These are phyloP conservation scores for Suillus hirtellus DNA, from an alignment of 768 basidiomycete species.

Conservation along the genomic window DNA sequence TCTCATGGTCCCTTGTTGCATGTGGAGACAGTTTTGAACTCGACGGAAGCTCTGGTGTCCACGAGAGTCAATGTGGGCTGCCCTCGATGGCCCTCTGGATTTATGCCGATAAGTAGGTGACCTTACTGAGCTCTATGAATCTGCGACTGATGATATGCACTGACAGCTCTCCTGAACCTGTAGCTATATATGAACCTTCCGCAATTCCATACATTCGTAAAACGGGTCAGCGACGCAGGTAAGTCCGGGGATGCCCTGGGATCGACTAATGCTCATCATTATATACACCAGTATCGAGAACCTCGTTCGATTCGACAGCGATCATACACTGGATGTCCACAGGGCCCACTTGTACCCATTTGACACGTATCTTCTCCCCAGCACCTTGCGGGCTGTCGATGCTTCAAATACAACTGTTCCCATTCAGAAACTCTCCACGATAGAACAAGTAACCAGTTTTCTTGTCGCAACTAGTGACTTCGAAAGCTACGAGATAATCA, in stretches of 20 bases:
- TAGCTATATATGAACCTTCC: slow-evolving; percentile 45
- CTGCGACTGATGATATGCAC: neutral
- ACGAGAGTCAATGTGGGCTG: slow-evolving; percentile 51
- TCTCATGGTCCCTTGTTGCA: slow-evolving; percentile 57
- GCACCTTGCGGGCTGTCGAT: slow-evolving; percentile 44
- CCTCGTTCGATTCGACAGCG: slow-evolving; percentile 56
- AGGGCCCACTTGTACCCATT: slow-evolving; percentile 57
- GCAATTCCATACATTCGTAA: slow-evolving; percentile 44
- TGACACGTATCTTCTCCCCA: slow-evolving; percentile 52
- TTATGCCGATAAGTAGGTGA: slow-evolving; percentile 50
- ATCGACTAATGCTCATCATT: neutral
- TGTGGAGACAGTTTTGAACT: slow-evolving; percentile 50
- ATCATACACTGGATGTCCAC: slow-evolving; percentile 56
- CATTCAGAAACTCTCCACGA: slow-evolving; percentile 44
- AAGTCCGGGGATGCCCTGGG: slow-evolving; percentile 3
- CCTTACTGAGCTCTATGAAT: neutral
- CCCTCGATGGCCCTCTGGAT: slow-evolving; percentile 43
- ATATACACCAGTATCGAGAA: slow-evolving; percentile 47
- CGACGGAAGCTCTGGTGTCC: slow-evolving; percentile 45
- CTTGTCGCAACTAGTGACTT: slow-evolving; percentile 41
- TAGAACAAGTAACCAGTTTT: slow-evolving; percentile 50
- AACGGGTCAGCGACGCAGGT: slow-evolving; percentile 47
- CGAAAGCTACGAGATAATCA: slow-evolving; percentile 35
- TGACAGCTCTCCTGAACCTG: slow-evolving; percentile 37
- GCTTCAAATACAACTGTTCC: slow-evolving; percentile 38